phyloP scores from a whole-genome alignment of 169 alveolate species.

The Toxoplasma gondii region DNA sequence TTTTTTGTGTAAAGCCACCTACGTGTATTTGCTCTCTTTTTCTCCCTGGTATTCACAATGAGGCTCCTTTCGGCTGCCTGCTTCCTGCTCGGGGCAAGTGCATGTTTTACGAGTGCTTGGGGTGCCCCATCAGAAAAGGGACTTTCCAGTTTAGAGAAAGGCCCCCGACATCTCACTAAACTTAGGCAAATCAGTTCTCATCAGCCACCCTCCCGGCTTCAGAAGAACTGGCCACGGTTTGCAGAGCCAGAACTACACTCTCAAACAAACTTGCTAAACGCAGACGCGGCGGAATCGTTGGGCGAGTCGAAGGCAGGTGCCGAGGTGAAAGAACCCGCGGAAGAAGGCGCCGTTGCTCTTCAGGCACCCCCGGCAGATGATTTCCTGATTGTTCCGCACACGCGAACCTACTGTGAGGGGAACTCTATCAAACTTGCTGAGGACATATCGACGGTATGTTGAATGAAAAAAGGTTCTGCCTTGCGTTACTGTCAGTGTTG shows the following conservation, averaged over 20 bases:
- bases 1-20: not conserved
- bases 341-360: not conserved
- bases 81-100: not conserved
- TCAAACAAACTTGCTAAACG: not conserved
- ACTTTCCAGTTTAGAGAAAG: not conserved
- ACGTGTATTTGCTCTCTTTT: not conserved
- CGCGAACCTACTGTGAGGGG: conserved; percentile 37
- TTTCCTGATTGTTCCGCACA: conserved; percentile 29
- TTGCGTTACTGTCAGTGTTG: not conserved
- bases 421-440: not conserved
- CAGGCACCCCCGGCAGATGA: not conserved
- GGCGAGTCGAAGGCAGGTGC: not conserved
- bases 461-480: not conserved
- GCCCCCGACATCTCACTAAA: not conserved
- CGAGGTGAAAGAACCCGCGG: not conserved
- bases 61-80: not conserved
- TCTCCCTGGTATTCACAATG: conserved; percentile 1
- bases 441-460: conserved; percentile 3
- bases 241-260: not conserved
- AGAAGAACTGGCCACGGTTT: not conserved
- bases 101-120: not conserved
- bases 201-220: not conserved
- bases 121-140: not conserved
- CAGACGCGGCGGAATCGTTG: not conserved
- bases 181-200: not conserved